Evolutionary conservation across 768 basidiomycete genomes (phyloP).

Genomic region (Russula brevipes): DNA sequence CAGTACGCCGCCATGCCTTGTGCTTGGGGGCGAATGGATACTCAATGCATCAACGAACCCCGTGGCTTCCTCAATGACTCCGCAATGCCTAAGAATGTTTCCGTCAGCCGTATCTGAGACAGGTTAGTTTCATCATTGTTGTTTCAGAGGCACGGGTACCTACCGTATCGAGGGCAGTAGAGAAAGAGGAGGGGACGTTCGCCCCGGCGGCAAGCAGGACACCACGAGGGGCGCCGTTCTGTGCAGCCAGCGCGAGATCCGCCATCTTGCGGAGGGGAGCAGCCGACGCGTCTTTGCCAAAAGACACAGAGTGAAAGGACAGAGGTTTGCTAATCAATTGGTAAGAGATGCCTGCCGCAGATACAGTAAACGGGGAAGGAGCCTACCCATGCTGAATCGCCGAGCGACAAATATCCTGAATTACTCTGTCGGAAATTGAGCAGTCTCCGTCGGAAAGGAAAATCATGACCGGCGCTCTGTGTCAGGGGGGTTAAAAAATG

Average conservation of each 20-base stretch:
- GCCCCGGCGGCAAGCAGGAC: constrained; percentile 20
- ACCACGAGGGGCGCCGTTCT: constrained; percentile 41
- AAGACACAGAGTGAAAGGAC: constrained; percentile 55
- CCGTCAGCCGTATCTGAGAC: constrained; percentile 45
- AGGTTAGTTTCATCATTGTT: background rate
- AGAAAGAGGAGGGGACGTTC: constrained; percentile 34
- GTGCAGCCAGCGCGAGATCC: constrained; percentile 44
- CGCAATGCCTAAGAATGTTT: constrained; percentile 55
- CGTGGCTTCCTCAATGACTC: constrained; percentile 53
- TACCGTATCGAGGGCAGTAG: constrained; percentile 34
- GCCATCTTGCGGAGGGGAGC: constrained; percentile 45
- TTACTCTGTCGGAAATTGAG: constrained; percentile 32
- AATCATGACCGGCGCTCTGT: constrained; percentile 46
- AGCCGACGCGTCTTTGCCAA: constrained; percentile 37
- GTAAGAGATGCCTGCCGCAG: background rate
- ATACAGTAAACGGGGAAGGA: background rate
- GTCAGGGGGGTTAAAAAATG: background rate
- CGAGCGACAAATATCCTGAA: constrained; percentile 40
- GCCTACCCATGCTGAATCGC: constrained; percentile 43
- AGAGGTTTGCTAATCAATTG: constrained; percentile 42
- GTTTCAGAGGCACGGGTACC: background rate
- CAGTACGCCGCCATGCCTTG: background rate
- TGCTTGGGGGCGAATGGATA: background rate
- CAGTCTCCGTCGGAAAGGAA: constrained; percentile 58
- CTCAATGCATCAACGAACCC: constrained; percentile 41